Base-by-base conservation (phyloP, 441 rosid genomes). In the Pelargonium australe region DNA sequence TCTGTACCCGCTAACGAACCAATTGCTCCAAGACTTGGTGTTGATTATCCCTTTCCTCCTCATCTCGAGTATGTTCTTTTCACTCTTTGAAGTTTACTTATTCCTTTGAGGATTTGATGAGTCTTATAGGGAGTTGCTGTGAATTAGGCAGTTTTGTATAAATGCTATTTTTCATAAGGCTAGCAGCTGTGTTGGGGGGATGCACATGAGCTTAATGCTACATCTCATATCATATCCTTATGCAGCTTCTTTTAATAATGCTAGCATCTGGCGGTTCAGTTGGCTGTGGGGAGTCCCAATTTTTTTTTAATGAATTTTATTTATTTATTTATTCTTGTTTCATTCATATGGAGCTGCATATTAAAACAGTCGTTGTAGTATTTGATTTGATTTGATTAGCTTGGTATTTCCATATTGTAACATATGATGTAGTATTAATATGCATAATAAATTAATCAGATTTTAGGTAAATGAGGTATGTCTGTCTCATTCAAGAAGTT, bases 41-140 rank as follows among this genome's bases (percentile, higher is more conserved):
- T 95, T 7, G 92, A 92, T 77, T 92, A 92, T 76, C 88, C 91
- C 9, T 92, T 90, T 78, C 98, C 99, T 83, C 97, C 98, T 76
- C 84, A 87, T 66, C 80, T 90, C 19, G 96, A 92, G 99, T 95
- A 86, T 70, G 91, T 78, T 63, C 53, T 75, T 66, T 47, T 14
- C 28, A 43, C 67, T 58, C 37, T 68, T 67, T 57, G 17, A 51
- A 23, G 2, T 72, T 67, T 70, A 0, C 16, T 66, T 25, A 5
- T 69, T 41, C 61, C 17, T 19, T 53, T 69, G 19, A 47, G 1
- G 1, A 62, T 60, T 23, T 45, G 63, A 37, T 67, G 63, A n/a
- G n/a, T n/a, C n/a, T n/a, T 63, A 45, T 19, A 4, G 13, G 14
- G 17, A 51, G 58, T 51, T 51, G 2, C 4, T n/a, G 6, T 13